Percentiles rank a stretch among this genome's conserved stretches.
These are phyloP conservation scores for Zasmidium angulare DNA, from an alignment of 2,329 filamentous ascomycete species.

Conservation along the genomic window DNA sequence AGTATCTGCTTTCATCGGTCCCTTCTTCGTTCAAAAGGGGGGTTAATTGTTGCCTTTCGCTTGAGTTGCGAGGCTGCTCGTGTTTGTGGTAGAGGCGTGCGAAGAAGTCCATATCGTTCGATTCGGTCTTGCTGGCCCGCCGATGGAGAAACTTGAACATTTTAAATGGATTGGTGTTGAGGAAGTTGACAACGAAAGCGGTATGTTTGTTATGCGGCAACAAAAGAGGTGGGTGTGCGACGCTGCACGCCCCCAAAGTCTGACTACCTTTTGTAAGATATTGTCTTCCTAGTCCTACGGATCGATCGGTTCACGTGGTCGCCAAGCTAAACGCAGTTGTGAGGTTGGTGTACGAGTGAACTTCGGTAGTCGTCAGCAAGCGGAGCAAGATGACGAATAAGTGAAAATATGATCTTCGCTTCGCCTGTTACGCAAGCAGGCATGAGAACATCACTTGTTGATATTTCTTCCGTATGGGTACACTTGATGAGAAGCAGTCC, in stretches of 20 bases:
- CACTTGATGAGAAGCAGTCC: too few species aligned
- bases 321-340: not conserved
- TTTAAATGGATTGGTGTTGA: not conserved
- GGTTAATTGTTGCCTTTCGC: conserved; percentile 10
- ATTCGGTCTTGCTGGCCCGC: not conserved
- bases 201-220: not conserved
- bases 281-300: not conserved
- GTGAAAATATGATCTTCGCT: not conserved
- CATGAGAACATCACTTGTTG: not conserved
- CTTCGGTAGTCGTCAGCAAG: not conserved
- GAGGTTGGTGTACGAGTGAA: not conserved
- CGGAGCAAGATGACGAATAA: not conserved
- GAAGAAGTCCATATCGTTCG: not conserved
- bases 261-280: not conserved
- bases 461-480: not conserved
- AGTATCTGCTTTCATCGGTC: conserved; percentile 18
- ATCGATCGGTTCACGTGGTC: not conserved
- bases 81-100: not conserved
- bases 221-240: not conserved
- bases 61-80: conserved; percentile 8
- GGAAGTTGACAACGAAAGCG: not conserved
- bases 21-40: conserved; percentile 13
- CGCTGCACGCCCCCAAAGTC: not conserved
- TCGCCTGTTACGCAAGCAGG: not conserved
- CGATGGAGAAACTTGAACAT: not conserved